Evolutionary conservation across 257 asterid genomes (phyloP).

Genomic region (Penstemon newberryi): DNA sequence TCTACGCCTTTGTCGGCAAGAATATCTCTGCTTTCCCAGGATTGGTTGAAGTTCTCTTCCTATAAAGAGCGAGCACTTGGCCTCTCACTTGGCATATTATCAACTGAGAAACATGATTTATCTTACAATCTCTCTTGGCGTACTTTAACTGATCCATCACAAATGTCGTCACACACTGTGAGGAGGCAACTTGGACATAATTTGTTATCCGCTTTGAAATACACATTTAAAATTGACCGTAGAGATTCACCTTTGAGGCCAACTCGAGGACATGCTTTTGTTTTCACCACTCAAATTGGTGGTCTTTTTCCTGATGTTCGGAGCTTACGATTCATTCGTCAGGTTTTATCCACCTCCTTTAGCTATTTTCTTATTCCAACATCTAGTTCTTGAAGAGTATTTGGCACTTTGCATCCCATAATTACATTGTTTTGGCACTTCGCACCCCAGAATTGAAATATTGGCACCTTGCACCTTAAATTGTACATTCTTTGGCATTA

Average conservation of each 20-base stretch:
- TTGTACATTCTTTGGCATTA: too few relatives aligned
- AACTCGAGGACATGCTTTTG: conserved; percentile 82
- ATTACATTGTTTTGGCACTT: too few relatives aligned
- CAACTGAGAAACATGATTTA: conserved; percentile 70
- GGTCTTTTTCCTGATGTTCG: conserved; percentile 87
- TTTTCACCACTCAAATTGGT: conserved; percentile 76
- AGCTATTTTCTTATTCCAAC: background rate
- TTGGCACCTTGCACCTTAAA: too few relatives aligned
- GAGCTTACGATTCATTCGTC: conserved; percentile 80
- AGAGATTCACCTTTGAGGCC: conserved; percentile 88
- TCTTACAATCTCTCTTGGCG: conserved; percentile 91
- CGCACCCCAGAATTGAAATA: too few relatives aligned
- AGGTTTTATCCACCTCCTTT: conserved; percentile 47
- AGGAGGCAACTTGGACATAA: conserved; percentile 98
- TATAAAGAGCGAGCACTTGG: conserved; percentile 82
- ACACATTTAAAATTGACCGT: conserved; percentile 65
- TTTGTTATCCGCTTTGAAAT: conserved; percentile 76
- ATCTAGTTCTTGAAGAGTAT: background rate
- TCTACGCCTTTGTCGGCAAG: conserved; percentile 73
- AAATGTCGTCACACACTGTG: conserved; percentile 76
- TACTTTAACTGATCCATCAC: conserved; percentile 80
- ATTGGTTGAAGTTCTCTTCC: conserved; percentile 93
- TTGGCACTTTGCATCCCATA: too few relatives aligned
- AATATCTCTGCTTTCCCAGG: conserved; percentile 75
- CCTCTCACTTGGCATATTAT: conserved; percentile 66